phyloP scores from a whole-genome alignment of 495 filamentous ascomycete species.

The Amniculicola lignicola region DNA sequence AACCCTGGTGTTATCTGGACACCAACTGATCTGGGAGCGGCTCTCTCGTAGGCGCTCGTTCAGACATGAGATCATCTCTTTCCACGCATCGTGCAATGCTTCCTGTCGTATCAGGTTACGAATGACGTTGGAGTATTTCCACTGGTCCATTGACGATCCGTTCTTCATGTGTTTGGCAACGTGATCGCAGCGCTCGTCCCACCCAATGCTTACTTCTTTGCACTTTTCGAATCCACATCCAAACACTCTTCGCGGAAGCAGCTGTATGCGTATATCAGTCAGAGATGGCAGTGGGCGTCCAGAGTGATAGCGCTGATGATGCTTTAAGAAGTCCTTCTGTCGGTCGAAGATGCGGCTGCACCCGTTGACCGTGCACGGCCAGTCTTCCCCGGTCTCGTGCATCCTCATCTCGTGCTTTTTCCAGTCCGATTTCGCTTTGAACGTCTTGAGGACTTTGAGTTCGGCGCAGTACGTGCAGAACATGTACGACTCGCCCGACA shows the following conservation, averaged over 20 bases:
- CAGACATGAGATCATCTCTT: slow-evolving; percentile 18
- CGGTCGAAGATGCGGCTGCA: slow-evolving; percentile 23
- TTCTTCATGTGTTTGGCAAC: slow-evolving; percentile 33
- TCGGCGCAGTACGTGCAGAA: slow-evolving; percentile 32
- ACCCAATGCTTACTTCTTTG: slow-evolving; percentile 28
- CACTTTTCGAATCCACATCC: slow-evolving; percentile 32
- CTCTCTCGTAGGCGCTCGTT: slow-evolving; percentile 18
- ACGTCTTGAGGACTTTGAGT: slow-evolving; percentile 13
- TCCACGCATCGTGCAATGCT: slow-evolving; percentile 27
- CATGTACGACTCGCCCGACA: slow-evolving; percentile 18
- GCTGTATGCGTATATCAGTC: slow-evolving; percentile 20
- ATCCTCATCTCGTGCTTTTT: slow-evolving; percentile 31
- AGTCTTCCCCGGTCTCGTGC: slow-evolving; percentile 31
- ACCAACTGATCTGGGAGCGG: slow-evolving; percentile 31
- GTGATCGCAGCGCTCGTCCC: slow-evolving; percentile 34
- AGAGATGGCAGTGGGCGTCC: slow-evolving; percentile 22
- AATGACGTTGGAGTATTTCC: slow-evolving; percentile 33
- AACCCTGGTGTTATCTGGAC: slow-evolving; percentile 23
- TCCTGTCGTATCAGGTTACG: slow-evolving; percentile 34
- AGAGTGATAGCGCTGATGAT: slow-evolving; percentile 23
- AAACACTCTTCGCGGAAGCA: slow-evolving; percentile 25
- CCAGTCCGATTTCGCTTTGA: slow-evolving; percentile 33
- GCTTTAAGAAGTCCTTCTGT: slow-evolving; percentile 31
- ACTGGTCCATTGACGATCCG: slow-evolving; percentile 21
- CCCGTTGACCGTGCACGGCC: slow-evolving; percentile 23